Evolutionary conservation across 352 stramenopile species (phyloP).

Genomic region (Discostella stelligera): DNA sequence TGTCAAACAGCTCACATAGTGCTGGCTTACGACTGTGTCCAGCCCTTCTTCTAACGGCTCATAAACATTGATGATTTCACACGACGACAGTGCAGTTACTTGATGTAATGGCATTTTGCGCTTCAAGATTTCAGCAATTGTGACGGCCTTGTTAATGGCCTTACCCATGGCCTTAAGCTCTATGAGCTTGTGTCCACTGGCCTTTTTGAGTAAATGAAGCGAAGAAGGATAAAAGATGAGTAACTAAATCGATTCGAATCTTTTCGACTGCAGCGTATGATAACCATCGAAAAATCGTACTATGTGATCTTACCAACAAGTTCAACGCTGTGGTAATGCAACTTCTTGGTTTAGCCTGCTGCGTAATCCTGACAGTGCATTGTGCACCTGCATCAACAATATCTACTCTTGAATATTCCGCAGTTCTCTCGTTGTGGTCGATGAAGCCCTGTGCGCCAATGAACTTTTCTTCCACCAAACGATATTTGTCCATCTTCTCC

Average conservation of each 20-base stretch:
- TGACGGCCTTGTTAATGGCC: conserved; percentile 83
- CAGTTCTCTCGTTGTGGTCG: conserved; percentile 41
- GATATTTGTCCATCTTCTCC: conserved; percentile 80
- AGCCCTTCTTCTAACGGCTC: conserved; percentile 82
- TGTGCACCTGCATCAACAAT: conserved; percentile 26
- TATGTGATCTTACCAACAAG: conserved; percentile 68
- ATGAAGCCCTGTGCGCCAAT: conserved; percentile 55
- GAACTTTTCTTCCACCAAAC: conserved; percentile 72
- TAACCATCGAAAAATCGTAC: conserved; percentile 10
- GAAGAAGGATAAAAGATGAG: not conserved
- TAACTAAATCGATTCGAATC: not conserved
- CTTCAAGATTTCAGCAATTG: conserved; percentile 82
- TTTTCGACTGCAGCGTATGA: not conserved
- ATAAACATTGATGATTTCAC: conserved; percentile 81
- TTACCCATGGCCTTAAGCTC: conserved; percentile 82
- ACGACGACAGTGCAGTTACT: conserved; percentile 70
- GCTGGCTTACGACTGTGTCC: conserved; percentile 71
- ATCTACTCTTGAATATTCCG: conserved; percentile 13
- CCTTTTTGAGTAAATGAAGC: conserved; percentile 12
- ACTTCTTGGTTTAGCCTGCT: conserved; percentile 81
- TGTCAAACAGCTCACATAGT: conserved; percentile 77
- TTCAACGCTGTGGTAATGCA: conserved; percentile 82
- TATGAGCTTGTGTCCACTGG: conserved; percentile 61
- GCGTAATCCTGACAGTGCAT: conserved; percentile 75
- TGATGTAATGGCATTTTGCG: conserved; percentile 81